Evolutionary conservation across 2,329 filamentous ascomycete species (phyloP), one percentile per base, ranked within the genome.

Genomic region (Lasiodiplodia sp.): DNA sequence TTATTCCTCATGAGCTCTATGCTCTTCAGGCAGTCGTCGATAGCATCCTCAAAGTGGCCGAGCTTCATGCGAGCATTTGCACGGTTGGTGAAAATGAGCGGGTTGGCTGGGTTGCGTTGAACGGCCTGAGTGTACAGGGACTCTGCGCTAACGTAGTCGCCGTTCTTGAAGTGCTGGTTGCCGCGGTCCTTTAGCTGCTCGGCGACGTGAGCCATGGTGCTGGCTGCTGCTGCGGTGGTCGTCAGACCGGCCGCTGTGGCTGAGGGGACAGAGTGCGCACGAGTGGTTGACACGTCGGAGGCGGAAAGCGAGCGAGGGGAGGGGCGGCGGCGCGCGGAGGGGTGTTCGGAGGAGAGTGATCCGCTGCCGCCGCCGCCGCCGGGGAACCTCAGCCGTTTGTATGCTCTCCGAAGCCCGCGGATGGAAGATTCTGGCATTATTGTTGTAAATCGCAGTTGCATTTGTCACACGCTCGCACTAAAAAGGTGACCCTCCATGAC

Each of bases 31-130:
- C 94, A 95, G 80, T 97, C 94, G 69, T 88, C 83, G 71, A 96
- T 90, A 60, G 91, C 93, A 11, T 86, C 89, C 37, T 92, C 87
- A 88, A 91, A 96, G 73, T 88, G 84, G 70, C 86, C 82, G 25
- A 97, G 86, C 80, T 91, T 92, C 69, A 96, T 84, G 51, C 94
- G 88, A 3, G 91, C 90, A 81, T 97, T 91, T 64, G 94, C 92
- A 66, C 94, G 92, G 81, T 97, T 98, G 49, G 93, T 95, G 81
- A 94, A 97, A 63, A 97, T 87, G 37, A 91, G 85, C 1, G 91
- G 88, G 77, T 97, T 96, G 67, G 84, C 86, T 4, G 92, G 87
- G 79, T 97, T 92, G 76, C 90, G 88, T 74, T 92, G 88, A 73
- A 97, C 94, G 83, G 92, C 92, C 79, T 92, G 87, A 4, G 90